A percentile compares a stretch with the other conserved stretches of the same genome.
These are phyloP conservation scores for Hanseniaspora uvarum DNA, from an alignment of 1,139 yeast genomes.

Conservation along the genomic window DNA sequence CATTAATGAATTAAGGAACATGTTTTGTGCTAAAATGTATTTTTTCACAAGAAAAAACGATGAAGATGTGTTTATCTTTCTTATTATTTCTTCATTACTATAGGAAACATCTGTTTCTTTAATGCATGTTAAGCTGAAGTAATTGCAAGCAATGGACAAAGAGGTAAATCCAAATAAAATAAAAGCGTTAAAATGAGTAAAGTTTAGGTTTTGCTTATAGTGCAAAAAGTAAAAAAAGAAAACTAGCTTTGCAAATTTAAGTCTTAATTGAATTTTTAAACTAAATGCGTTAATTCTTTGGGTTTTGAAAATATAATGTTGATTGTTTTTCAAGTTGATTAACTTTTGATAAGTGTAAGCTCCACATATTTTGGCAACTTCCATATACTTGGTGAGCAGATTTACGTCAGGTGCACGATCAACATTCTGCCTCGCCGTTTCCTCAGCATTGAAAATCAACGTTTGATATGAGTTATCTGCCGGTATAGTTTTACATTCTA, in stretches of 20 bases:
- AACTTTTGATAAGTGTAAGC: not conserved
- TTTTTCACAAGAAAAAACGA: not conserved
- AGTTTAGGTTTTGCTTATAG: not conserved
- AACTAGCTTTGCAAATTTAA: not conserved
- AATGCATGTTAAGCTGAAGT: not conserved
- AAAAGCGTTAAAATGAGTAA: not conserved
- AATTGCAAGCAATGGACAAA: not conserved
- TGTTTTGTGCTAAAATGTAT: not conserved
- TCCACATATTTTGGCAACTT: not conserved
- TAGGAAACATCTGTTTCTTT: not conserved
- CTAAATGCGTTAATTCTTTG: not conserved
- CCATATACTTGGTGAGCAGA: not conserved
- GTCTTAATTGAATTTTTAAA: not conserved
- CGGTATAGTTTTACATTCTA: not conserved
- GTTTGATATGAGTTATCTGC: conserved; percentile 2
- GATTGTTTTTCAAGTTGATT: not conserved
- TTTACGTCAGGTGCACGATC: not conserved
- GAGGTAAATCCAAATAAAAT: not conserved
- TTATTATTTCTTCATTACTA: not conserved
- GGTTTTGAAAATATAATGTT: not conserved
- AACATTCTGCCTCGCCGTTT: too few relatives aligned
- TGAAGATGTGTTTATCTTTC: not conserved
- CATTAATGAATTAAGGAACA: not conserved
- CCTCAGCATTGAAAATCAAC: not conserved
- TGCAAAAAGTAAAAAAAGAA: not conserved